These are phyloP conservation scores for Juglanconis juglandina DNA, from an alignment of 2,329 filamentous ascomycete species.

Conservation along the genomic window DNA sequence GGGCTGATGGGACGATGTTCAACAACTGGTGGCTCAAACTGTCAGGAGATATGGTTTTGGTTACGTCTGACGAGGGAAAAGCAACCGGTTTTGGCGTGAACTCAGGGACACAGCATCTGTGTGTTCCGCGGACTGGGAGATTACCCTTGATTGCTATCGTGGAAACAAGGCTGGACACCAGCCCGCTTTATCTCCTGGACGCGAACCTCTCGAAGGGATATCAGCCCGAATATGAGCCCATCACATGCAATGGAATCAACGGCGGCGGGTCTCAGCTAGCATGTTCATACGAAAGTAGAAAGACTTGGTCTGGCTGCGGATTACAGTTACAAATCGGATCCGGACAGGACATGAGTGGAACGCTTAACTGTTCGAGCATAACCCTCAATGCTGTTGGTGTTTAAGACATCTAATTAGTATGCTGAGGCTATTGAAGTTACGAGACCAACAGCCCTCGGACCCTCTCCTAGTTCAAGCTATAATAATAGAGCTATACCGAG, in stretches of 20 bases:
- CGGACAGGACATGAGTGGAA: neutral
- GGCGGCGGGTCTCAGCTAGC: slow-evolving; percentile 1
- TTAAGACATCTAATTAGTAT: neutral
- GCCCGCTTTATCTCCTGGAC: slow-evolving; percentile 9
- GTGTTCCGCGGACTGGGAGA: neutral
- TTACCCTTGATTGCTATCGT: slow-evolving; percentile 8
- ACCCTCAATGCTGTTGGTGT: neutral
- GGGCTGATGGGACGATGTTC: slow-evolving; percentile 3
- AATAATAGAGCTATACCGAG: too few species aligned
- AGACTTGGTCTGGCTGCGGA: slow-evolving; percentile 6
- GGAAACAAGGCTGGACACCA: slow-evolving; percentile 8
- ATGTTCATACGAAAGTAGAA: neutral
- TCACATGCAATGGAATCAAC: neutral
- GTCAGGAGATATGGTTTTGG: slow-evolving; percentile 1
- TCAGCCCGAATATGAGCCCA: slow-evolving; percentile 6
- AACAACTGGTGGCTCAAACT: slow-evolving; percentile 10
- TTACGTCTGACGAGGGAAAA: slow-evolving; percentile 9
- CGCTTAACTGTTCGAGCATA: slow-evolving; percentile 8
- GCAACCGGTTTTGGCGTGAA: slow-evolving; percentile 10
- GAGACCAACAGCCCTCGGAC: too few species aligned
- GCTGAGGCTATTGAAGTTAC: too few species aligned
- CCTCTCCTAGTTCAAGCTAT: too few species aligned
- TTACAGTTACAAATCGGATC: slow-evolving; percentile 6
- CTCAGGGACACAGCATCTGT: slow-evolving; percentile 2
- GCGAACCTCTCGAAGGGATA: slow-evolving; percentile 5